Conservation (phyloP, 2,329 filamentous ascomycete genomes). For the Trichoderma lentiforme region DNA sequence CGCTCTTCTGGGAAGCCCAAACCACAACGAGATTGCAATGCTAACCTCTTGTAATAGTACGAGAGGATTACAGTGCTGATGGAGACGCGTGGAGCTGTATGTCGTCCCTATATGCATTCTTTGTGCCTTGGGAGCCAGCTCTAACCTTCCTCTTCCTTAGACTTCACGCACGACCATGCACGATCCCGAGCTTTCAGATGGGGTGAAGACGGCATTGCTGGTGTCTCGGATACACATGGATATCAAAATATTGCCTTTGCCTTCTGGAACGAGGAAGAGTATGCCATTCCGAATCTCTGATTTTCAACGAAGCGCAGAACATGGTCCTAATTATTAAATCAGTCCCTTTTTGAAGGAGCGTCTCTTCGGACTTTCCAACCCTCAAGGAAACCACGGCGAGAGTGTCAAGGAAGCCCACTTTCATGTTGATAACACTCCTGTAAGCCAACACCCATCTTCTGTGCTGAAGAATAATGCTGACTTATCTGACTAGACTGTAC, state of each 20-base stretch:
- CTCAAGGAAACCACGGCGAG: constrained; percentile 95
- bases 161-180: constrained; percentile 92
- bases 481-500: constrained; percentile 43
- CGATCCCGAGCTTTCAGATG: constrained; percentile 86
- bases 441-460: constrained; percentile 31
- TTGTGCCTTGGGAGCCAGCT: background rate
- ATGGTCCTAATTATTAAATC: constrained; percentile 36
- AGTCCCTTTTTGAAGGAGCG: constrained; percentile 93
- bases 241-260: constrained; percentile 90
- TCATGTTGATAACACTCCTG: constrained; percentile 89
- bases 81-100: constrained; percentile 95
- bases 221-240: constrained; percentile 87
- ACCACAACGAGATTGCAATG: background rate
- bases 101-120: constrained; percentile 34
- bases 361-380: constrained; percentile 91
- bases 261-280: constrained; percentile 99
- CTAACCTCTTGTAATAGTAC: constrained; percentile 48
- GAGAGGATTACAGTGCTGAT: constrained; percentile 86
- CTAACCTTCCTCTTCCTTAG: constrained; percentile 40
- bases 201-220: constrained; percentile 96
- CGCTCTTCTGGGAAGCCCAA: too few species aligned
- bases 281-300: constrained; percentile 16
- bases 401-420: constrained; percentile 97
- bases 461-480: background rate
- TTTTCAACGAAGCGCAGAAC: background rate